Percentiles rank a stretch among this genome's conserved stretches.
Evolutionary conservation across 345 rosid species (phyloP).

Genomic region (Bruguiera parviflora): DNA sequence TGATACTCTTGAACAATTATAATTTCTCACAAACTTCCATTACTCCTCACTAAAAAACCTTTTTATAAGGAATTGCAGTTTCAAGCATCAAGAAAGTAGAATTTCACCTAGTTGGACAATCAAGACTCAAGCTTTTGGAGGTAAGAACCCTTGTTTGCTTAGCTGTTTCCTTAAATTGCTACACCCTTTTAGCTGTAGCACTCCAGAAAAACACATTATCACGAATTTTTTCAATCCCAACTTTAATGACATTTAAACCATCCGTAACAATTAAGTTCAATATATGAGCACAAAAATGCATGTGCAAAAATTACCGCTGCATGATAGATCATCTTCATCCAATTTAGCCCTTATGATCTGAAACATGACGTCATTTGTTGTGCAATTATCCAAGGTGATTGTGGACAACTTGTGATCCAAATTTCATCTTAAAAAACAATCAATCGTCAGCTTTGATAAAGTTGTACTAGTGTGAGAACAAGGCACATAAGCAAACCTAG

Average conservation of each 20-base stretch:
- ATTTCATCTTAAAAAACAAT: slow-evolving; percentile 1
- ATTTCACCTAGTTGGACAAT: slow-evolving; percentile 19
- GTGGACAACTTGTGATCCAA: background rate
- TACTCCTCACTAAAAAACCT: no score
- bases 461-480: no score
- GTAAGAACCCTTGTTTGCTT: background rate
- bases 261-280: slow-evolving; percentile 17
- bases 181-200: slow-evolving; percentile 3
- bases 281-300: slow-evolving; percentile 7
- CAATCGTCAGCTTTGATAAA: no score
- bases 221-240: slow-evolving; percentile 12
- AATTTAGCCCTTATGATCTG: no score
- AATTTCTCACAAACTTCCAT: no score
- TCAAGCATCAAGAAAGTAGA: slow-evolving; percentile 24
- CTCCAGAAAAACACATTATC: slow-evolving; percentile 17
- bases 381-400: background rate
- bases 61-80: background rate
- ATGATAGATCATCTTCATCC: no score
- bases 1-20: no score
- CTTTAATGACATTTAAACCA: slow-evolving; percentile 7
- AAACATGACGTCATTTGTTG: background rate
- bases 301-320: background rate
- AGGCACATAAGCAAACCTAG: no score
- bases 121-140: slow-evolving; percentile 7
- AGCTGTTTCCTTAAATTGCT: slow-evolving; percentile 9